Evolutionary conservation across 2,329 filamentous ascomycete species (phyloP).

Genomic region (Thelonectria olida): DNA sequence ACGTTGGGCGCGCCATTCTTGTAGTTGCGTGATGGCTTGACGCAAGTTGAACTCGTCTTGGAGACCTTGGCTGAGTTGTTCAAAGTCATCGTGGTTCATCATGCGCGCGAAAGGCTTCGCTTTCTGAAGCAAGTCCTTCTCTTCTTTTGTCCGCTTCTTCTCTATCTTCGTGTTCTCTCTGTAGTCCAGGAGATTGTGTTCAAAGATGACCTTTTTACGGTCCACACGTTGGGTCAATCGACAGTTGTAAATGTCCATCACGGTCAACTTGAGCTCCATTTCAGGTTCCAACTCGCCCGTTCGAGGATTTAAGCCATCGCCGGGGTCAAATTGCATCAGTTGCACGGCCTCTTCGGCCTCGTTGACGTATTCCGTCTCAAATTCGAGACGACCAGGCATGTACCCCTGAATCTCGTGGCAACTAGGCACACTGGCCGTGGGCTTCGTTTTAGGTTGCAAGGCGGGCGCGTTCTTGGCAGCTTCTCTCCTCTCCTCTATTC

Average conservation of each 20-base stretch:
- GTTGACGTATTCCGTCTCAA: slow-evolving; percentile 97
- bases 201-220: slow-evolving; percentile 95
- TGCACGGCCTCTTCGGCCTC: slow-evolving; percentile 98
- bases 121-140: slow-evolving; percentile 89
- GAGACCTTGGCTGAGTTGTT: slow-evolving; percentile 83
- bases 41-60: slow-evolving; percentile 92
- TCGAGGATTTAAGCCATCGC: slow-evolving; percentile 85
- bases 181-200: slow-evolving; percentile 93
- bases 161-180: slow-evolving; percentile 88
- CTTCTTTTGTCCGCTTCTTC: slow-evolving; percentile 96
- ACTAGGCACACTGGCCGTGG: slow-evolving; percentile 91
- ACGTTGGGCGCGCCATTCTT: slow-evolving; percentile 89
- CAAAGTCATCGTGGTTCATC: slow-evolving; percentile 94
- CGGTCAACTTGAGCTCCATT: slow-evolving; percentile 95
- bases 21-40: slow-evolving; percentile 87
- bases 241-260: slow-evolving; percentile 98
- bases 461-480: slow-evolving; percentile 84
- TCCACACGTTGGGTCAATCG: slow-evolving; percentile 90
- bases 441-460: slow-evolving; percentile 91
- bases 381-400: slow-evolving; percentile 97
- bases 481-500: slow-evolving; percentile 92
- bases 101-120: slow-evolving; percentile 95
- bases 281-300: slow-evolving; percentile 92
- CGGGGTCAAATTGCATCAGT: slow-evolving; percentile 97
- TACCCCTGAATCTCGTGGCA: slow-evolving; percentile 99